phyloP scores from a whole-genome alignment of 768 basidiomycete species.

The Tricholoma hemisulphureum region DNA sequence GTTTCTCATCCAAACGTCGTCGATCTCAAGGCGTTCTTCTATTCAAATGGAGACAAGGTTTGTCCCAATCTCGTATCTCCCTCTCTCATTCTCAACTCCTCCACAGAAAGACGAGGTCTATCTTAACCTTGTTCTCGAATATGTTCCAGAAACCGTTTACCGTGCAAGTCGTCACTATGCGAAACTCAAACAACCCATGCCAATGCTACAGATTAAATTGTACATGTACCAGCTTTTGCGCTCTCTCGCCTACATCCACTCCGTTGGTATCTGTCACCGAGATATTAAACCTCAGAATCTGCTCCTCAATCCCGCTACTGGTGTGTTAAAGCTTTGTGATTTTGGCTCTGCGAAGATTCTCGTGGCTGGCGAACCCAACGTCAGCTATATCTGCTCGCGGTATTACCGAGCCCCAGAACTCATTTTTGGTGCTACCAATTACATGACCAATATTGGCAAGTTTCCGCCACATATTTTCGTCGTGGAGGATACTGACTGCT shows the following conservation, averaged over 20 bases:
- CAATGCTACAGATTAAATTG: conserved; percentile 98
- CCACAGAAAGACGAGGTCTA: conserved; percentile 98
- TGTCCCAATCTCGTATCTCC: conserved; percentile 20
- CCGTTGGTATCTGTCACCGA: conserved; percentile 98
- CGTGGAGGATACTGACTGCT: conserved; percentile 5
- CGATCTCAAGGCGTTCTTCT: conserved; percentile 97
- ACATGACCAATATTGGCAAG: conserved; percentile 97
- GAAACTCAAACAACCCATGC: conserved; percentile 99
- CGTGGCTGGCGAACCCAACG: conserved; percentile 96
- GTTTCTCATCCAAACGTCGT: conserved; percentile 98
- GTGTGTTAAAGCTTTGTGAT: conserved; percentile 96
- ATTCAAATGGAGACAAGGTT: conserved; percentile 99
- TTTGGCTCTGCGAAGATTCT: conserved; percentile 99
- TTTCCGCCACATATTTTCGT: conserved; percentile 13
- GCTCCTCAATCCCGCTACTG: conserved; percentile 93
- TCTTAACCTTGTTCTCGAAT: conserved; percentile 98
- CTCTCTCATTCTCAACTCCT: conserved; percentile 9
- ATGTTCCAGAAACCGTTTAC: conserved; percentile 99
- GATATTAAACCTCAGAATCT: conserved; percentile 99
- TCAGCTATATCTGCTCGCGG: conserved; percentile 98
- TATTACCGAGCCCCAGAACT: conserved; percentile 99
- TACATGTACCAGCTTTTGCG: conserved; percentile 99
- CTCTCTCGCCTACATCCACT: conserved; percentile 98
- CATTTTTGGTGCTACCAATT: conserved; percentile 99
- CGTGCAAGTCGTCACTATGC: conserved; percentile 98